phyloP scores from a whole-genome alignment of 352 stramenopile genomes.

The Phytophthora hibernalis region DNA sequence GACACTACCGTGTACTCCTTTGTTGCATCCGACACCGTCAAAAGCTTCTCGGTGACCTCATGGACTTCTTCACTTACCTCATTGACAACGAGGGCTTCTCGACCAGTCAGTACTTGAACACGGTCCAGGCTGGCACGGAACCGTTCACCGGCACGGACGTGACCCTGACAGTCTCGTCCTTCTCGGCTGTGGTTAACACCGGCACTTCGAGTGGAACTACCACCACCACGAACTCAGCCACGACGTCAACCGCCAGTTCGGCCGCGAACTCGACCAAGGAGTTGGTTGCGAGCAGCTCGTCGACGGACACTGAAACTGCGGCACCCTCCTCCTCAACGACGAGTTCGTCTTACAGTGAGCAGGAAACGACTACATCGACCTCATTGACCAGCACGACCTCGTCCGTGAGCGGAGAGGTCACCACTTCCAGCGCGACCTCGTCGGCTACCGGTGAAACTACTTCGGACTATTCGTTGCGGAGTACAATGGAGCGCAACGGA shows the following conservation, averaged over 20 bases:
- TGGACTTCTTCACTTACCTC: conserved; percentile 46
- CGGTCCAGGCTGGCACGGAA: conserved; percentile 40
- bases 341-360: not conserved
- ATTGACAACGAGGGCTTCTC: conserved; percentile 31
- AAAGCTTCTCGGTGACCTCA: conserved; percentile 38
- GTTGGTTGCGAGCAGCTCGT: conserved; percentile 21
- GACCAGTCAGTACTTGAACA: conserved; percentile 42
- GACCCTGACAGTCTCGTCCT: conserved; percentile 37
- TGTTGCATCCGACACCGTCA: conserved; percentile 31
- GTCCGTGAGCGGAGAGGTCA: conserved; percentile 10
- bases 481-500: no score
- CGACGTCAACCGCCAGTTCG: conserved; percentile 12
- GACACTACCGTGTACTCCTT: conserved; percentile 49
- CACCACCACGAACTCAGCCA: conserved; percentile 1
- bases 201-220: conserved; percentile 25
- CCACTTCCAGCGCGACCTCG: conserved; percentile 4
- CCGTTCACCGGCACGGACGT: conserved; percentile 41
- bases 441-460: conserved; percentile 6
- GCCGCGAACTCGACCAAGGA: conserved; percentile 18
- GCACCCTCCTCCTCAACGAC: not conserved
- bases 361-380: not conserved
- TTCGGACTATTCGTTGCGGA: no score
- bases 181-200: conserved; percentile 32
- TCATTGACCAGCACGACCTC: not conserved
- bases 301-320: conserved; percentile 8